phyloP scores from a whole-genome alignment of 225 moss, liverwort and hornwort genomes.

The Sphagnum tenellum region DNA sequence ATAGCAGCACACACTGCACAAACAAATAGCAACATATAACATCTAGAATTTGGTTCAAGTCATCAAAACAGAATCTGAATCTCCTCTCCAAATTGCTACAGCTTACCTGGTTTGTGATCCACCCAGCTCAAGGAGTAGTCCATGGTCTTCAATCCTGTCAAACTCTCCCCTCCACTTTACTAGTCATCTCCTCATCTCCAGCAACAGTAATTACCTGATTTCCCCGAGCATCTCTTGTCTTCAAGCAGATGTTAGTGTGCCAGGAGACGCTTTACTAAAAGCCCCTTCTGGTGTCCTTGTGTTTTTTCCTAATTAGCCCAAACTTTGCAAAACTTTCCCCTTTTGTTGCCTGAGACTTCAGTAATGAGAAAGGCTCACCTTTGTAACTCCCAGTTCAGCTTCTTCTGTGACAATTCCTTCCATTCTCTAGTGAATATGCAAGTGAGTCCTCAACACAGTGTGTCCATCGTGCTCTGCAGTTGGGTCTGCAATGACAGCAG shows the following conservation, averaged over 20 bases:
- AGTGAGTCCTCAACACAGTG: constrained; percentile 16
- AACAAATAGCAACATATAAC: no score
- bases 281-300: constrained; percentile 19
- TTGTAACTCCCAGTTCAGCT: constrained; percentile 22
- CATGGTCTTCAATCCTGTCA: no score
- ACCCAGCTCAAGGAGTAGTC: no score
- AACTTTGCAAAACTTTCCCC: constrained; percentile 19
- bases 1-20: no score
- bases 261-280: constrained; percentile 19
- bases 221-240: constrained; percentile 1
- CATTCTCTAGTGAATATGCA: constrained; percentile 15
- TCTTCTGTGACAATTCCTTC: constrained; percentile 15
- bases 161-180: no score
- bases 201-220: no score
- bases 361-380: constrained; percentile 17
- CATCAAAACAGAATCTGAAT: no score
- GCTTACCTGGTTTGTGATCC: no score
- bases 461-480: constrained; percentile 18
- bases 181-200: no score
- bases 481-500: constrained; percentile 28
- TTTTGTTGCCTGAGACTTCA: constrained; percentile 22
- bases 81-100: no score
- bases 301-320: constrained; percentile 28
- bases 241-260: constrained; percentile 22
- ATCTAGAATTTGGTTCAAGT: no score